Percentiles rank a stretch among this genome's conserved stretches.
Evolutionary conservation across 768 basidiomycete species (phyloP).

Genomic region (Mycena chlorophos): DNA sequence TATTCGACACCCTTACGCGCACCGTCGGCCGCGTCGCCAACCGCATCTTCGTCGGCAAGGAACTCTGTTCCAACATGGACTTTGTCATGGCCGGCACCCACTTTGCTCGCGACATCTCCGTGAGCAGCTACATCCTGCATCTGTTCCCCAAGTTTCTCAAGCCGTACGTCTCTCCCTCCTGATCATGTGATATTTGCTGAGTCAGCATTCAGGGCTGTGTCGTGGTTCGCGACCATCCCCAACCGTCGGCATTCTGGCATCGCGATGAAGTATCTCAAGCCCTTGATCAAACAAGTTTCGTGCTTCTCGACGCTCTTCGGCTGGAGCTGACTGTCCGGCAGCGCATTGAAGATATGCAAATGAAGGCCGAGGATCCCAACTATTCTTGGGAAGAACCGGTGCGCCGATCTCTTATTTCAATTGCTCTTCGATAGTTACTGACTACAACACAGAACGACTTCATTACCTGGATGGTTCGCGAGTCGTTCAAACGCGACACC

Average conservation of each 20-base stretch:
- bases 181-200: conserved; percentile 3
- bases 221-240: conserved; percentile 19
- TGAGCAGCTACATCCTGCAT: conserved; percentile 18
- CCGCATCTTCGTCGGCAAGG: conserved; percentile 18
- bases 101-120: conserved; percentile 14
- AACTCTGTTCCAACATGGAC: conserved; percentile 18
- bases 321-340: background rate
- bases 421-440: background rate
- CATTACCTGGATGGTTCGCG: conserved; percentile 23
- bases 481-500: conserved; percentile 19
- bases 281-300: conserved; percentile 7
- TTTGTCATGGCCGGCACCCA: conserved; percentile 12
- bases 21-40: conserved; percentile 15
- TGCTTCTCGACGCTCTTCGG: background rate
- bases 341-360: conserved; percentile 12
- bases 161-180: conserved; percentile 10
- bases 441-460: conserved; percentile 16
- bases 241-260: conserved; percentile 16
- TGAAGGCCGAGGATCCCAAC: conserved; percentile 10
- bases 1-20: conserved; percentile 6
- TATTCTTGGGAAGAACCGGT: conserved; percentile 18
- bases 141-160: conserved; percentile 19
- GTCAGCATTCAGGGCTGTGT: conserved; percentile 6
- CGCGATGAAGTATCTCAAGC: conserved; percentile 14
- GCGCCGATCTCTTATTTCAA: background rate